phyloP scores from a whole-genome alignment of 2,329 filamentous ascomycete genomes.

The Scytalidium sp. region DNA sequence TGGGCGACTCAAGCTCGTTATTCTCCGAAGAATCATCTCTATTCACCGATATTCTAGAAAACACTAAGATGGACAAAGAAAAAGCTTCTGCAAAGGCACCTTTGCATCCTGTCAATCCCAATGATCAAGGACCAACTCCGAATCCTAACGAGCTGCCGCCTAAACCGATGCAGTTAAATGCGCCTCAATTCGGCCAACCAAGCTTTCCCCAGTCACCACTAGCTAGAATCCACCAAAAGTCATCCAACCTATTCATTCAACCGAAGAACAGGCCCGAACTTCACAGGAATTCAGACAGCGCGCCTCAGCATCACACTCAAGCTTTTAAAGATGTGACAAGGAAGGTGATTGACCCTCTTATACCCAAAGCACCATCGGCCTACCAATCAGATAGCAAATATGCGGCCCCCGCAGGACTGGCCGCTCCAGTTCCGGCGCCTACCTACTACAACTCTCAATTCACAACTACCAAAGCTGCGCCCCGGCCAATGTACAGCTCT shows the following conservation, averaged over 20 bases:
- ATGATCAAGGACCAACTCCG: conserved; percentile 15
- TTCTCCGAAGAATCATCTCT: conserved; percentile 14
- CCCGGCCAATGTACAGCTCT: conserved; percentile 24
- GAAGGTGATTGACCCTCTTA: conserved; percentile 20
- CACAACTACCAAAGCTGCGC: conserved; percentile 24
- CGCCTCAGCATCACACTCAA: conserved; percentile 25
- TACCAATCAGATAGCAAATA: conserved; percentile 14
- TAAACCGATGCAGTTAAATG: conserved; percentile 9
- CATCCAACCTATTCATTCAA: conserved; percentile 25
- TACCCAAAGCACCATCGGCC: conserved; percentile 21
- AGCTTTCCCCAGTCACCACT: conserved; percentile 28
- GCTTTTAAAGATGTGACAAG: conserved; percentile 22
- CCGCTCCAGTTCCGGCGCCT: conserved; percentile 19
- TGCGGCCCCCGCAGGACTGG: conserved; percentile 7
- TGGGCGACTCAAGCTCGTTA: conserved; percentile 29
- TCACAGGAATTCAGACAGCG: conserved; percentile 21
- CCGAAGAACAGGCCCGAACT: conserved; percentile 27
- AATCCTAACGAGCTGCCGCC: conserved; percentile 8
- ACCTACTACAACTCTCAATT: conserved; percentile 15
- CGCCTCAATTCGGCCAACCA: conserved; percentile 27
- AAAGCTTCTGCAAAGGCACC: conserved; percentile 27
- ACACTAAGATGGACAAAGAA: conserved; percentile 29
- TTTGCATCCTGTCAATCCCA: conserved; percentile 15
- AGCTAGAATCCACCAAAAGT: conserved; percentile 17
- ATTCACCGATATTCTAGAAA: conserved; percentile 5